Base-by-base conservation (phyloP, 2,329 filamentous ascomycete species). In the Cordyceps cicadae region DNA sequence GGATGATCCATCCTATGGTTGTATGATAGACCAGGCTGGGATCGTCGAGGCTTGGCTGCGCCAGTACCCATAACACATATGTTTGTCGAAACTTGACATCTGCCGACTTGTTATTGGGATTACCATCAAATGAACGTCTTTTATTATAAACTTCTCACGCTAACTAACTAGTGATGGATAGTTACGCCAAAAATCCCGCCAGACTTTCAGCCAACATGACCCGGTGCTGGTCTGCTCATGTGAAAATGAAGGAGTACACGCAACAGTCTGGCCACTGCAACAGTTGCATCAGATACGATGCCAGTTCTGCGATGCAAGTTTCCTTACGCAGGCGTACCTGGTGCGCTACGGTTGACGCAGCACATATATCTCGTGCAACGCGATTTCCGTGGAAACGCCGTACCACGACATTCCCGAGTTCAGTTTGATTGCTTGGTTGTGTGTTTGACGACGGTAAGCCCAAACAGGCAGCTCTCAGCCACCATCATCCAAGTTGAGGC, bases 301-400 rank as follows among this genome's bases (percentile, higher is more conserved):
- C 54, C 39, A 29, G 54, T n/a, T 17, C n/a, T n/a, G n/a, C n/a
- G n/a, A n/a, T 45, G 19, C 54, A 49, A 29, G 54, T n/a, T 17
- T 17, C 26, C 24, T 46, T 51, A 50, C 34, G n/a, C 24, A n/a
- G 19, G 24, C 49, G 46, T 14, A n/a, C 39, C 37, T 46, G 50
- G 53, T n/a, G 56, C 48, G 45, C 21, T n/a, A 32, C 29, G 5
- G 34, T 14, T 45, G 37, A 21, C 45, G 55, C 49, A 32, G 56
- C 34, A 58, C 48, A 21, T 39, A 43, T 45, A 52, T 59, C 56
- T 52, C 50, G 56, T 59, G 19, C 56, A 26, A 59, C 56, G 39
- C 15, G n/a, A 15, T 45, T 5, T 37, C 24, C 56, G 37, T 34
- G 12, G 37, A 17, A 39, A 26, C 45, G n/a, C 17, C 9, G 37